Evolutionary conservation across 2,329 filamentous ascomycete species (phyloP), one percentile per base, ranked within the genome.

Genomic region (Alternaria hordeiaustralica): DNA sequence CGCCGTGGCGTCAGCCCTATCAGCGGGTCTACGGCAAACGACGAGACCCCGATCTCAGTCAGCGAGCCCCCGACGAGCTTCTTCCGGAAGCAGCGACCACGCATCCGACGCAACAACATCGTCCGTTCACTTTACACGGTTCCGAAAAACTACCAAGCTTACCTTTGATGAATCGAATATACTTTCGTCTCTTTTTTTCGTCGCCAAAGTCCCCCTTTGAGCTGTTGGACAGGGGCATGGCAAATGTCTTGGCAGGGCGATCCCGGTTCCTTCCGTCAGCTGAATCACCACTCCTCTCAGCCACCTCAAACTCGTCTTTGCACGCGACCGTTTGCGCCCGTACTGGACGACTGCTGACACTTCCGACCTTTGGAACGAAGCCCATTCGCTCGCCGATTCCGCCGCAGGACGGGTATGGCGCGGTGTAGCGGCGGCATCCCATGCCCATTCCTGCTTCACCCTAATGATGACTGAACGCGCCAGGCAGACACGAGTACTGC

Each of bases 381-480:
- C 28, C 53, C 49, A 61, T 56, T 61, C 49, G 63, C 49, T 63
- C 56, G 45, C 47, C 58, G 58, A 58, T 18, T 6, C 41, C 41
- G 61, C 61, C 59, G 63, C 25, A 28, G 5, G 20, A 44, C 47
- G 58, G 53, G 45, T 53, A 61, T 66, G 64, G 56, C 57, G 59
- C 55, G 18, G 55, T 54, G 61, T 68, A 62, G 57, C 63, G 61
- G 45, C 59, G 33, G 36, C 51, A 54, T 57, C 60, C 47, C 45
- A 44, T 54, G 53, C 25, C 36, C 54, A 55, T 62, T 66, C 69
- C 66, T 70, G 43, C 58, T 69, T 67, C 62, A 65, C 59, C 71
- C 71, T 67, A 64, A 71, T 73, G 69, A 71, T 74, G 69, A 69
- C 69, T 68, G 65, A 53, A 44, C 64, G 56, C 49, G 53, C 46